Evolutionary conservation across 2,329 filamentous ascomycete genomes (phyloP), one percentile per base, ranked within the genome.

Genomic region (Penicillium vulpinum): DNA sequence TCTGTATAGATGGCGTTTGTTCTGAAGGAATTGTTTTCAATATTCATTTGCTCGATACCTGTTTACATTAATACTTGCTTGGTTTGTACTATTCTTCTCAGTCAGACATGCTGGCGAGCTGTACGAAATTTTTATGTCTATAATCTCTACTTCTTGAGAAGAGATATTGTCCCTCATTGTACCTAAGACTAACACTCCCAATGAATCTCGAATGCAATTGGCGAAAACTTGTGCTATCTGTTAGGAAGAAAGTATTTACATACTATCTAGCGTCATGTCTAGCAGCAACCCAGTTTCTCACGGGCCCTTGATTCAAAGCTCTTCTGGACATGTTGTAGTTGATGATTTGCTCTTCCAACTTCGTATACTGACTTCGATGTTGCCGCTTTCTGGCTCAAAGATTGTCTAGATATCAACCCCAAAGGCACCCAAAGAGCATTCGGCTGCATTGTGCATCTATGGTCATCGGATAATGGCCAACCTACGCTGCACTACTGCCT

Each of bases 1-100:
- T 66, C 47, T 67, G 60, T 71, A 69, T 67, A 68, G 66, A 67
- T 67, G 68, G 69, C 69, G 67, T 71, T 70, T 65, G 35, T 60
- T 48, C 29, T 57, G 55, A 51, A 45, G 52, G 52, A 62, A 62
- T 65, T 26, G 38, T 54, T 56, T 47, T 31, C 48, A 38, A 22
- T 59, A 48, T 58, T 58, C 53, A 41, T 62, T 55, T 62, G 54
- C 62, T 33, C 21, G 40, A 55, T 64, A 52, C 44, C 5, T 47
- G 21, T 54, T 49, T 38, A 21, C 26, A 54, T 58, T 28, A 43
- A 57, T 53, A 46, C 13, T 45, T 48, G 39, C 41, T 44, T 26
- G 45, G 9, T 44, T 26, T 44, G 38, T 44, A 45, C 16, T 39
- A 31, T 50, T 44, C 21, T 22, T 21, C n/a, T 38, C 28, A 18